Evolutionary conservation across 1,139 yeast species (phyloP).

Genomic region (Protomyces inouyei): DNA sequence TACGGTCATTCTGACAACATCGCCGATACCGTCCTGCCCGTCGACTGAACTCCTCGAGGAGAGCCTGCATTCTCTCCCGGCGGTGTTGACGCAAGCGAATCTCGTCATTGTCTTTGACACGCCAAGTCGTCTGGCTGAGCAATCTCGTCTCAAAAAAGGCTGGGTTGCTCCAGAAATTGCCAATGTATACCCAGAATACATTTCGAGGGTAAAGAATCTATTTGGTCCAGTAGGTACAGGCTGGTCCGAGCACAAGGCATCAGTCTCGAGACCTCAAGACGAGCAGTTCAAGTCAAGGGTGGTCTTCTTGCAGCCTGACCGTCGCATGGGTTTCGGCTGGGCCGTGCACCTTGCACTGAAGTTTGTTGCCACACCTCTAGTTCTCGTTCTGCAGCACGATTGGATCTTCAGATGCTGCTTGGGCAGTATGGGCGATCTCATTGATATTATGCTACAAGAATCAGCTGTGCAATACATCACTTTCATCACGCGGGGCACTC

Average conservation of each 20-base stretch:
- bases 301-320: background rate
- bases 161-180: slow-evolving; percentile 7
- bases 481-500: slow-evolving; percentile 5
- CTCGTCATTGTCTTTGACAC: slow-evolving; percentile 15
- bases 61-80: slow-evolving; percentile 7
- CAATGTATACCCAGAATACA: slow-evolving; percentile 6
- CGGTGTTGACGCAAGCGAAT: background rate
- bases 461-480: slow-evolving; percentile 4
- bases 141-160: slow-evolving; percentile 11
- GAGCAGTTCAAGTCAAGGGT: background rate
- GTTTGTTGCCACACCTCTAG: slow-evolving; percentile 2
- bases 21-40: slow-evolving; percentile 18
- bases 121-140: background rate
- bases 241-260: background rate
- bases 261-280: background rate
- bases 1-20: slow-evolving; percentile 16
- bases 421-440: background rate
- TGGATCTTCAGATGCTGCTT: slow-evolving; percentile 5
- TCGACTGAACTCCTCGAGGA: slow-evolving; percentile 4
- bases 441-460: background rate
- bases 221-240: background rate
- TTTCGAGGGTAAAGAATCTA: slow-evolving; percentile 3
- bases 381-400: slow-evolving; percentile 21
- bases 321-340: slow-evolving; percentile 12
- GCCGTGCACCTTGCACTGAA: slow-evolving; percentile 2